These are phyloP conservation scores for Cordia subcordata DNA, from an alignment of 257 asterid species.

Conservation along the genomic window DNA sequence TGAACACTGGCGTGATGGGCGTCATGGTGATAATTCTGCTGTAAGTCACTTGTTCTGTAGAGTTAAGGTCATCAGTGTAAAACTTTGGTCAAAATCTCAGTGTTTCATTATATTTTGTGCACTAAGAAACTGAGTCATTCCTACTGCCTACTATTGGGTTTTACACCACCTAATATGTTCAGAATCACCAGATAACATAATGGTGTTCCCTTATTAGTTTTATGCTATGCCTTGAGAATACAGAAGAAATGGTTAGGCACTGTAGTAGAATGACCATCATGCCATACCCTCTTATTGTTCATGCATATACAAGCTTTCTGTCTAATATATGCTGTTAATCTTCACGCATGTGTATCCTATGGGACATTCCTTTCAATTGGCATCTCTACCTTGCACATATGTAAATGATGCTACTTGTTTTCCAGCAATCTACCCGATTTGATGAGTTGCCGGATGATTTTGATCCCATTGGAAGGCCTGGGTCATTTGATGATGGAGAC, in stretches of 20 bases:
- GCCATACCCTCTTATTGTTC: too few relatives aligned
- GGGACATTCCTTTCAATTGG: neutral
- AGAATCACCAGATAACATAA: too few relatives aligned
- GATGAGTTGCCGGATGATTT: constrained; percentile 95
- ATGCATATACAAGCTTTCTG: too few relatives aligned
- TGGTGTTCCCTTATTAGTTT: neutral
- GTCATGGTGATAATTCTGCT: constrained; percentile 53
- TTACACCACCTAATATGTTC: too few relatives aligned
- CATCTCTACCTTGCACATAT: constrained; percentile 1
- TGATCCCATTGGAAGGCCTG: constrained; percentile 76
- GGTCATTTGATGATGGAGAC: constrained; percentile 98
- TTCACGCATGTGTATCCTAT: neutral
- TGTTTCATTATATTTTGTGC: too few relatives aligned
- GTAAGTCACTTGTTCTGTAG: constrained; percentile 31
- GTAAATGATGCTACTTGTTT: constrained; percentile 14
- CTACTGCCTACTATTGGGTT: too few relatives aligned
- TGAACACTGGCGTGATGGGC: constrained; percentile 72
- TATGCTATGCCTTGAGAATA: neutral
- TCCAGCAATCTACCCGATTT: constrained; percentile 79
- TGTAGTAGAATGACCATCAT: too few relatives aligned
- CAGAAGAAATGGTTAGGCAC: too few relatives aligned
- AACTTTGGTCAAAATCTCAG: too few relatives aligned
- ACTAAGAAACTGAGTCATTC: too few relatives aligned
- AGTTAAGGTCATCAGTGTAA: neutral
- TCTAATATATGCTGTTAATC: too few relatives aligned